Evolutionary conservation across 331 rosid genomes (phyloP).

Genomic region (Cydonia oblonga): DNA sequence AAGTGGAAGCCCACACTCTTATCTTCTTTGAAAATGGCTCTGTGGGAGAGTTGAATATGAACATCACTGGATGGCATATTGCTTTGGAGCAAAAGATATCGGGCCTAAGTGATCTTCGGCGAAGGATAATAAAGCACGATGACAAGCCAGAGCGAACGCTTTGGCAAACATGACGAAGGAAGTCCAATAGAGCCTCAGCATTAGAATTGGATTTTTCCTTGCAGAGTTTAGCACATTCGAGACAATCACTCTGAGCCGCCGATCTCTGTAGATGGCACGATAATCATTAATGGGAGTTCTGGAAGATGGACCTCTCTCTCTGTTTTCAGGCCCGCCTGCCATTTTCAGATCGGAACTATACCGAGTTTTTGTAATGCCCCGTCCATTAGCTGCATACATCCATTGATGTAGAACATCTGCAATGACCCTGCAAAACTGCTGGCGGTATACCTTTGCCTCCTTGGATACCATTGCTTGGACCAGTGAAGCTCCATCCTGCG

Average conservation of each 20-base stretch:
- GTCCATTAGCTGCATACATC: constrained; percentile 38
- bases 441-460: constrained; percentile 57
- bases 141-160: constrained; percentile 72
- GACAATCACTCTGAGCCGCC: constrained; percentile 65
- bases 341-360: constrained; percentile 23
- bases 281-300: constrained; percentile 33
- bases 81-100: constrained; percentile 39
- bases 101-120: constrained; percentile 58
- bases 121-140: constrained; percentile 36
- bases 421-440: constrained; percentile 48
- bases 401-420: constrained; percentile 56
- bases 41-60: background rate
- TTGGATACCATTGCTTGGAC: constrained; percentile 65
- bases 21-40: background rate
- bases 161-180: constrained; percentile 39
- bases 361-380: constrained; percentile 26
- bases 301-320: constrained; percentile 38
- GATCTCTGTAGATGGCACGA: constrained; percentile 45
- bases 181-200: constrained; percentile 60
- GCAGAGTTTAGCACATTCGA: constrained; percentile 48
- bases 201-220: constrained; percentile 40
- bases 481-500: constrained; percentile 78
- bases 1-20: background rate
- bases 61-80: constrained; percentile 30
- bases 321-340: constrained; percentile 34